phyloP scores from a whole-genome alignment of 805 yeast genomes.

The Candida rishiriensis region DNA sequence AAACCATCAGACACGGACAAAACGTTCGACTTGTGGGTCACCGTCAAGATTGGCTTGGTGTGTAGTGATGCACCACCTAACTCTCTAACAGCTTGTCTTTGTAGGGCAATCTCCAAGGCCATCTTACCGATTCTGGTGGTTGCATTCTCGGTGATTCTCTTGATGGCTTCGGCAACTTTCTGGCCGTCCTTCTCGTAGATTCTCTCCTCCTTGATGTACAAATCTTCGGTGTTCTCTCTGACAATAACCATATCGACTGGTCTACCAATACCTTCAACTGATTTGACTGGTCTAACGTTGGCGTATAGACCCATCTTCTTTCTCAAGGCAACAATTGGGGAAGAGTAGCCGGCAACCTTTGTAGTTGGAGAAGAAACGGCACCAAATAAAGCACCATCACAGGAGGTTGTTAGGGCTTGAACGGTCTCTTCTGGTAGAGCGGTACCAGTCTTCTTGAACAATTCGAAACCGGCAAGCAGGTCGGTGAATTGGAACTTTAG shows the following conservation, averaged over 20 bases:
- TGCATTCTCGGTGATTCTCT: conserved; percentile 89
- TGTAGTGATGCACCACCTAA: conserved; percentile 52
- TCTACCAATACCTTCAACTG: conserved; percentile 79
- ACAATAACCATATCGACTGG: conserved; percentile 97
- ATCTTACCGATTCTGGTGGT: conserved; percentile 81
- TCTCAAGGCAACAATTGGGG: conserved; percentile 98
- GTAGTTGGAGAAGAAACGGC: conserved; percentile 94
- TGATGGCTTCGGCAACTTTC: conserved; percentile 94
- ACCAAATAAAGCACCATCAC: conserved; percentile 97
- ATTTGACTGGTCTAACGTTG: conserved; percentile 95
- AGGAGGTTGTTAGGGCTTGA: conserved; percentile 63
- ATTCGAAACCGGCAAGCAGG: conserved; percentile 91
- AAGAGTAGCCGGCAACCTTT: conserved; percentile 94
- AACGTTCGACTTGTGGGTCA: conserved; percentile 95
- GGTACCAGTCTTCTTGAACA: conserved; percentile 89
- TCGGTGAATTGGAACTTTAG: conserved; percentile 81
- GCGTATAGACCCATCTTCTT: conserved; percentile 93
- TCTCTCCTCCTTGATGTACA: conserved; percentile 91
- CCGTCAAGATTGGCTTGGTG: conserved; percentile 66
- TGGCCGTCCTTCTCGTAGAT: conserved; percentile 76
- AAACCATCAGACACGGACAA: conserved; percentile 89
- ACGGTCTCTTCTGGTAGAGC: conserved; percentile 95
- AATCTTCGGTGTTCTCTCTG: conserved; percentile 97
- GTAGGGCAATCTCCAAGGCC: conserved; percentile 89
- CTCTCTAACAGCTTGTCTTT: conserved; percentile 77